Evolutionary conservation across 2,329 filamentous ascomycete species (phyloP), one percentile per base, ranked within the genome.

Genomic region (Talaromyces rugulosus): DNA sequence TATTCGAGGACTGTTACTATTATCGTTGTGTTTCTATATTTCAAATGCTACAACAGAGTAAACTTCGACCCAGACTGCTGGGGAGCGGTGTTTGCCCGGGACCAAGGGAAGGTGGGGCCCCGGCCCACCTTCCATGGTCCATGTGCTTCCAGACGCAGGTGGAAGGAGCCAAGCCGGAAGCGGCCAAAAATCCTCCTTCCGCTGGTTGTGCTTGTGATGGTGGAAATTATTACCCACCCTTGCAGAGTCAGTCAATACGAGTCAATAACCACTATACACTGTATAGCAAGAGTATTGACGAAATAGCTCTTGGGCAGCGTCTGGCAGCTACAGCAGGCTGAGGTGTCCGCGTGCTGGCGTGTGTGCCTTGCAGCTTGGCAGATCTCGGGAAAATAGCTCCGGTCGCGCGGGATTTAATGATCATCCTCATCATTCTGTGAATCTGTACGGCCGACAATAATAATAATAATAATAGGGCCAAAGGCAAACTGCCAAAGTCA

Each of bases 121-220:
- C 36, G 23, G 23, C 23, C 36, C 36, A 40, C 36, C 34, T 1
- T 5, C 56, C 61, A 55, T 50, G 58, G 61, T 60, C 61, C 53
- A 63, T 58, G 54, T 31, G 58, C 58, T 63, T 60, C 61, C 61
- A 63, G 61, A 60, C 58, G 57, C 61, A 44, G 30, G 30, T 56
- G 4, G 57, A 60, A 60, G 44, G 27, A 28, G 14, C 16, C 51
- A 7, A 31, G 27, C 27, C 23, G 16, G 23, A n/a, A 5, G 6
- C 42, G 11, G 4, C 23, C 23, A 23, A 23, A 23, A 23, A 23
- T 4, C 44, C 16, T 40, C 16, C 34, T 40, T 40, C 36, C 42
- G 27, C 12, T 36, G 33, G 7, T 7, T 8, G 33, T 36, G 7
- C n/a, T n/a, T n/a, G 12, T 36, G 33, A 9, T 4, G 12, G 40